Percentiles rank a stretch among this genome's conserved stretches.
phyloP scores from a whole-genome alignment of 2,329 filamentous ascomycete species.

The Sclerotinia subarctica region DNA sequence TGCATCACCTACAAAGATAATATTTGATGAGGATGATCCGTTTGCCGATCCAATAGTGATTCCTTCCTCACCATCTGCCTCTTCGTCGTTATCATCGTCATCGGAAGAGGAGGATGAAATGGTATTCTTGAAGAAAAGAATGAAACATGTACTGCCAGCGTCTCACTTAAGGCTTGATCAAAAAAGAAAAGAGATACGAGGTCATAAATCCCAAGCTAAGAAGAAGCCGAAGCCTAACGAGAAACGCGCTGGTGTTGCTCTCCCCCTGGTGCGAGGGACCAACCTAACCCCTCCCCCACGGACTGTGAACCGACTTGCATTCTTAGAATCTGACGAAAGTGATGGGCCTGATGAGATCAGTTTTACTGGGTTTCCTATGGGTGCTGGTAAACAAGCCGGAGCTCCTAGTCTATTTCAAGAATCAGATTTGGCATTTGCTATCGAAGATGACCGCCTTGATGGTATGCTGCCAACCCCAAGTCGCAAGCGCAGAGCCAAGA shows the following conservation, averaged over 20 bases:
- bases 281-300: not conserved
- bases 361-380: slow-evolving; percentile 19
- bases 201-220: slow-evolving; percentile 19
- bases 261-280: slow-evolving; percentile 25
- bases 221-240: slow-evolving; percentile 27
- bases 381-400: slow-evolving; percentile 22
- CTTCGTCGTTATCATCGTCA: slow-evolving; percentile 25
- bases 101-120: slow-evolving; percentile 35
- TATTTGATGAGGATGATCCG: slow-evolving; percentile 30
- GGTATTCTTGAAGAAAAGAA: slow-evolving; percentile 38
- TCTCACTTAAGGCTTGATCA: slow-evolving; percentile 63
- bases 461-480: slow-evolving; percentile 37
- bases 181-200: slow-evolving; percentile 40
- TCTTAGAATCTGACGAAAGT: slow-evolving; percentile 31
- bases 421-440: slow-evolving; percentile 30
- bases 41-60: slow-evolving; percentile 23
- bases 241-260: slow-evolving; percentile 36
- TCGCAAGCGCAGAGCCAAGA: slow-evolving; percentile 24
- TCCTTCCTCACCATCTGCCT: slow-evolving; percentile 25
- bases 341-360: slow-evolving; percentile 28
- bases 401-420: slow-evolving; percentile 27
- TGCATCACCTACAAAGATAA: slow-evolving; percentile 21
- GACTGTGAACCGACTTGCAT: not conserved
- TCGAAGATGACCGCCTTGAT: slow-evolving; percentile 38
- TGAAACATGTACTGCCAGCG: slow-evolving; percentile 62